Percentiles rank a stretch among this genome's conserved stretches.
These are phyloP conservation scores for Chenopodium suecicum DNA, from an alignment of 148 eudicot genomes.

Conservation along the genomic window DNA sequence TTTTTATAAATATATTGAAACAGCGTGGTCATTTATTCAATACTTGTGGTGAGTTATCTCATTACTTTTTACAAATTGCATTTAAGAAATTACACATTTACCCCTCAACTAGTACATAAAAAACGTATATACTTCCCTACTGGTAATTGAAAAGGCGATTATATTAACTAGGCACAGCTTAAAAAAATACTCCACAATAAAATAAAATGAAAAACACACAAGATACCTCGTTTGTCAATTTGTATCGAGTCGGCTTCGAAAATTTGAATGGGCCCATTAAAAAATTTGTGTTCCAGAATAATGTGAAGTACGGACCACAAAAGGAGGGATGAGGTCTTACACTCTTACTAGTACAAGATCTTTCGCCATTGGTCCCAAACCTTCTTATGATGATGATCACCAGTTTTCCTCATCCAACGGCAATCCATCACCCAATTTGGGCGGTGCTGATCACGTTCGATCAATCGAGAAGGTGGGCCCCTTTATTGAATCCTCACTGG, in stretches of 20 bases:
- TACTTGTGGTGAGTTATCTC: too few species aligned
- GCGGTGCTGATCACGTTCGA: slow-evolving; percentile 24
- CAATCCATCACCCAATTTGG: background rate
- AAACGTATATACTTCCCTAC: too few species aligned
- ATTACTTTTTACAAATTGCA: too few species aligned
- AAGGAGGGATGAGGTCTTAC: background rate
- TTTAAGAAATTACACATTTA: too few species aligned
- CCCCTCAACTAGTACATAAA: too few species aligned
- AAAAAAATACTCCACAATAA: too few species aligned
- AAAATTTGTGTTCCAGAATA: slow-evolving; percentile 1
- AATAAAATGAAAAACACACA: too few species aligned
- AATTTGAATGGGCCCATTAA: background rate
- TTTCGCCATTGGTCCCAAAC: slow-evolving; percentile 14
- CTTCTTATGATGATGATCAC: slow-evolving; percentile 17
- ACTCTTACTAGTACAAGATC: background rate
- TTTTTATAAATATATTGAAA: too few species aligned
- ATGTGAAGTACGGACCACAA: slow-evolving; percentile 17
- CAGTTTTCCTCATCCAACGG: slow-evolving; percentile 25
- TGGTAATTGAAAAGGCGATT: too few species aligned
- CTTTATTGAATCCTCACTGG: background rate
- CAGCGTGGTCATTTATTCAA: too few species aligned
- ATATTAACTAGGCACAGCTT: too few species aligned
- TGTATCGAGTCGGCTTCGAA: background rate
- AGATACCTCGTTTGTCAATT: background rate
- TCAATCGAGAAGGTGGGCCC: slow-evolving; percentile 17